Base-by-base conservation (phyloP, 2,329 filamentous ascomycete species). In the Colletotrichum sp. region DNA sequence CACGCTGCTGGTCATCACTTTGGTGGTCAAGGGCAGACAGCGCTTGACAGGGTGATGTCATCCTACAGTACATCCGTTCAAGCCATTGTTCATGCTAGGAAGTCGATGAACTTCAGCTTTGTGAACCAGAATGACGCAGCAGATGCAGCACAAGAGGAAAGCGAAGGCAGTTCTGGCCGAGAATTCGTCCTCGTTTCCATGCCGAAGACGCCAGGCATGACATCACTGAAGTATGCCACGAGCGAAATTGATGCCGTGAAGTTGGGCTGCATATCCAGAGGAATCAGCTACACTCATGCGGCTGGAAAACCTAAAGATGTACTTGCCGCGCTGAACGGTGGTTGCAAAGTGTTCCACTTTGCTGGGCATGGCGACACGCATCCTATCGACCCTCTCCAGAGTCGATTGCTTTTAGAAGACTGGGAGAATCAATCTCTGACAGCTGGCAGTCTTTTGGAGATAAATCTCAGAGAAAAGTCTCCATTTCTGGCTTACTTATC, bases 401-500 rank as follows among this genome's bases (percentile, higher is more conserved):
- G 78, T 38, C 16, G 18, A 2, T 48, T 79, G 2, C n/a, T 77
- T 3, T 13, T 79, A 4, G 18, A 74, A 26, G 72, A 78, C 30
- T 52, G 32, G 34, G 2, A 63, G 1, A 10, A 34, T 4, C n/a
- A 72, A 14, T 75, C 71, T 1, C 64, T 81, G 1, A 77, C 76
- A 6, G 77, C 80, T 4, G 64, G 48, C 1, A 71, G 61, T 38
- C 67, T 80, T 5, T 72, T 76, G 8, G 77, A 79, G 1, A 72
- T 79, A 32, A 61, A 83, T 48, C 1, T 67, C 64, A 5, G 13
- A 69, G 43, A 48, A 1, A 7, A 34, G 0, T 3, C 70, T 4
- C 82, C 82, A 9, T 84, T 85, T 65, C 79, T 86, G 5, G 84
- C 81, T 0, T 86, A 84, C 62, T 82, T 86, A 4, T 86, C 84